A percentile compares a stretch with the other conserved stretches of the same genome.
Conservation (phyloP, 225 moss, liverwort and hornwort species). For the Sphagnum contortum region DNA sequence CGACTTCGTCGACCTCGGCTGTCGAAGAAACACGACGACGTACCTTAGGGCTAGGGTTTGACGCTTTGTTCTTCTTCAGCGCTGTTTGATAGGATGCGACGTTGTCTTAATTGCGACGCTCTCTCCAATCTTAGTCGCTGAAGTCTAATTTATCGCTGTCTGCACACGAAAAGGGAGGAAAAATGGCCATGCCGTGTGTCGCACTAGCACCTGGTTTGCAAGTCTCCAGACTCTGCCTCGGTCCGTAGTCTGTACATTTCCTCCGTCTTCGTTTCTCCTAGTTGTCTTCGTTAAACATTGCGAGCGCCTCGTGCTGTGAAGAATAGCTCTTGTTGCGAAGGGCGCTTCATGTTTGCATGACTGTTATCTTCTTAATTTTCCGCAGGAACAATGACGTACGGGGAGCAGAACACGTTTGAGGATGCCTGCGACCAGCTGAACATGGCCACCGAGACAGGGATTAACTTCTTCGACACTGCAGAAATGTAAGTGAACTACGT, state of each 20-base stretch:
- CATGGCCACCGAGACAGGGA: slow-evolving; percentile 49
- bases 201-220: slow-evolving; percentile 31
- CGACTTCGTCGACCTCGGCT: too few relatives aligned
- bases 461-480: slow-evolving; percentile 69
- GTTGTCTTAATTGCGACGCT: too few relatives aligned
- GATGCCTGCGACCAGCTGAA: slow-evolving; percentile 64
- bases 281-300: not conserved
- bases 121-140: too few relatives aligned
- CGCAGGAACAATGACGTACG: slow-evolving; percentile 74
- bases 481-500: slow-evolving; percentile 52
- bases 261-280: not conserved
- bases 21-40: too few relatives aligned
- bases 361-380: too few relatives aligned
- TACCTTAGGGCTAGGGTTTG: too few relatives aligned
- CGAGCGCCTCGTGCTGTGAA: not conserved
- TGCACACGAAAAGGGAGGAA: not conserved
- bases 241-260: slow-evolving; percentile 12
- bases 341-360: not conserved
- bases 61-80: too few relatives aligned
- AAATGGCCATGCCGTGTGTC: slow-evolving; percentile 21
- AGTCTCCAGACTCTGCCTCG: slow-evolving; percentile 66
- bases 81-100: too few relatives aligned
- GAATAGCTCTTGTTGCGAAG: not conserved
- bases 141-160: too few relatives aligned
- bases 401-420: slow-evolving; percentile 61